Percentiles rank a stretch among this genome's conserved stretches.
These are phyloP conservation scores for Fusarium decemcellulare DNA, from an alignment of 2,329 filamentous ascomycete genomes.

Conservation along the genomic window DNA sequence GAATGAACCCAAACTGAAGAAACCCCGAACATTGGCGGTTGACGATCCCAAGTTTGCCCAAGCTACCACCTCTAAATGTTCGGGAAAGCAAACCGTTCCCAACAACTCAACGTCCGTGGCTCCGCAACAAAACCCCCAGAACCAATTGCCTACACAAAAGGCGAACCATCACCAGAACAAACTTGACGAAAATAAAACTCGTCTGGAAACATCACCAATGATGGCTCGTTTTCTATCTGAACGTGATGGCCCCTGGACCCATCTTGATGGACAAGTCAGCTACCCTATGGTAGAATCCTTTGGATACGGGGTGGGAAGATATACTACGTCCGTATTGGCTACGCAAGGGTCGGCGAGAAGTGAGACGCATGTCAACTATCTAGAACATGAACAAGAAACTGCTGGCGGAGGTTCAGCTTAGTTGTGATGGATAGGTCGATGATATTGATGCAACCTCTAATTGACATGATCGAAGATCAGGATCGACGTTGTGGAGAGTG, in stretches of 20 bases:
- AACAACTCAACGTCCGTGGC: not conserved
- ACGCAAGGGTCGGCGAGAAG: not conserved
- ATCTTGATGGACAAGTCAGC: not conserved
- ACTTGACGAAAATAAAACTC: not conserved
- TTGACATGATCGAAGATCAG: not conserved
- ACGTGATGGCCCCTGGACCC: conserved; percentile 1
- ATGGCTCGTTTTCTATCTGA: conserved; percentile 1
- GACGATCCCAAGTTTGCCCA: too few relatives aligned
- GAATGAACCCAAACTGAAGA: not conserved
- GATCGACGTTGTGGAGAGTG: not conserved
- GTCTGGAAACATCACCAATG: not conserved
- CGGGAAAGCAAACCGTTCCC: not conserved
- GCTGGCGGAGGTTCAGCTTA: not conserved
- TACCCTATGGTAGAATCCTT: not conserved
- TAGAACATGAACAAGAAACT: not conserved
- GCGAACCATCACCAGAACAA: not conserved
- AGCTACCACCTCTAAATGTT: too few relatives aligned
- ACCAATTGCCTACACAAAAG: not conserved
- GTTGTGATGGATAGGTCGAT: not conserved
- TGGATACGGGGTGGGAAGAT: not conserved
- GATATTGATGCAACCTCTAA: not conserved
- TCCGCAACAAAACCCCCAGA: not conserved
- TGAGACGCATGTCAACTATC: not conserved
- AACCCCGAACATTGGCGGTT: not conserved
- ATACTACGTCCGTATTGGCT: not conserved